phyloP scores from a whole-genome alignment of 805 yeast species.

The Millerago galiae region DNA sequence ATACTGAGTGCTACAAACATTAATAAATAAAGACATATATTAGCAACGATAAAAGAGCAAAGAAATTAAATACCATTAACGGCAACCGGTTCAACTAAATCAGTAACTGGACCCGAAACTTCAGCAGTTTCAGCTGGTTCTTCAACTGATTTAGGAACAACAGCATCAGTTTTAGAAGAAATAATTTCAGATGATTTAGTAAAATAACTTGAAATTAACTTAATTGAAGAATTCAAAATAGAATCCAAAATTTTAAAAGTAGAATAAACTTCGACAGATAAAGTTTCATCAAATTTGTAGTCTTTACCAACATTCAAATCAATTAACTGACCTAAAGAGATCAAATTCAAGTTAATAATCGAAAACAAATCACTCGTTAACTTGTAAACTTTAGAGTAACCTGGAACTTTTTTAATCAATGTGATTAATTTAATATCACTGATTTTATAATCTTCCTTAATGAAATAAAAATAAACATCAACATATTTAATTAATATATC shows the following conservation, averaged over 20 bases:
- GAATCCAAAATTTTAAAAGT: neutral
- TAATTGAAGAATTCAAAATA: neutral
- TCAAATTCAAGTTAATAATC: neutral
- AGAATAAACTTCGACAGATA: neutral
- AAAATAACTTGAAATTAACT: neutral
- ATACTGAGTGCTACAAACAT: no score
- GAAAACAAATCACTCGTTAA: neutral
- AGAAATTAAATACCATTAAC: neutral
- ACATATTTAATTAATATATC: constrained; percentile 4
- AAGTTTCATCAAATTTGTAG: neutral
- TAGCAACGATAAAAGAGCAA: no score
- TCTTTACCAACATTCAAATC: neutral
- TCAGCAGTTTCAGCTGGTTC: neutral
- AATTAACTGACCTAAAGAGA: neutral
- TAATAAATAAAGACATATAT: no score
- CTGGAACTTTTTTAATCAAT: neutral
- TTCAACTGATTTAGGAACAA: neutral
- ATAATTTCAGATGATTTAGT: no score
- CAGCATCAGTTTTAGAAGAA: neutral
- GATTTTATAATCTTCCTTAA: constrained; percentile 3
- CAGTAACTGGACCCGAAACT: neutral
- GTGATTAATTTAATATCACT: neutral
- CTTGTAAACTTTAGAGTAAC: neutral
- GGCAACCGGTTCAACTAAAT: neutral
- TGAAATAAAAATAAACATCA: constrained; percentile 5